Evolutionary conservation across 129 eudicot species (phyloP), one percentile per base, ranked within the genome.

Genomic region (Tanacetum coccineum): DNA sequence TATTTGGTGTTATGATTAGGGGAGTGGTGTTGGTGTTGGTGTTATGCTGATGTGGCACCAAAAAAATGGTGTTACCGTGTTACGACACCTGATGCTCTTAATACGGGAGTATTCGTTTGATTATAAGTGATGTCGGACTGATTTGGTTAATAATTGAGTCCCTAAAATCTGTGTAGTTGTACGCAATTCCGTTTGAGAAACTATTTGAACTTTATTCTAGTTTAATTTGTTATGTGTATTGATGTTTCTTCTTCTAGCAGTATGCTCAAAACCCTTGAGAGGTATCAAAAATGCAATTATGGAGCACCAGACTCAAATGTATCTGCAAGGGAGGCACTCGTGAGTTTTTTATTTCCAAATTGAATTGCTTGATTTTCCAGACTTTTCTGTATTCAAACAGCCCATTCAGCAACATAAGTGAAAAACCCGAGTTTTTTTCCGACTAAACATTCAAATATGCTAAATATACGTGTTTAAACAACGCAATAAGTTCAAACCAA

Each of bases 251-350:
- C 17, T 62, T 79, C 63, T 74, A 56, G 74, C 84, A 87, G 97
- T 84, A 91, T 91, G 97, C 97, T 87, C 69, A 91, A 87, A 72
- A 91, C 92, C 18, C 84, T 91, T 17, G 97, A 91, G 71, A 87
- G 93, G 85, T 91, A 91, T 70, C 95, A 91, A 70, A 91, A 87
- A 81, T 84, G 95, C 80, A 91, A 85, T 92, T 87, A 91, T 70
- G 97, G 91, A 60, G 95, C 97, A 25, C 97, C 97, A 2, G 97
- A 87, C 67, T 49, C 85, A 9, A 85, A 78, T 75, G 84, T 82
- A 22, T 85, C 95, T 44, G 60, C 95, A 66, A 87, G 86, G 72
- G 97, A 91, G 62, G 97, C 95, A 47, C 80, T 84, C 80, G 95
- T 91, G 69, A 74, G 60, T 54, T 13, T 46, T 14, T 13, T 46